These are phyloP conservation scores for Sporothrix curviconia DNA, from an alignment of 2,329 filamentous ascomycete species.

Conservation along the genomic window DNA sequence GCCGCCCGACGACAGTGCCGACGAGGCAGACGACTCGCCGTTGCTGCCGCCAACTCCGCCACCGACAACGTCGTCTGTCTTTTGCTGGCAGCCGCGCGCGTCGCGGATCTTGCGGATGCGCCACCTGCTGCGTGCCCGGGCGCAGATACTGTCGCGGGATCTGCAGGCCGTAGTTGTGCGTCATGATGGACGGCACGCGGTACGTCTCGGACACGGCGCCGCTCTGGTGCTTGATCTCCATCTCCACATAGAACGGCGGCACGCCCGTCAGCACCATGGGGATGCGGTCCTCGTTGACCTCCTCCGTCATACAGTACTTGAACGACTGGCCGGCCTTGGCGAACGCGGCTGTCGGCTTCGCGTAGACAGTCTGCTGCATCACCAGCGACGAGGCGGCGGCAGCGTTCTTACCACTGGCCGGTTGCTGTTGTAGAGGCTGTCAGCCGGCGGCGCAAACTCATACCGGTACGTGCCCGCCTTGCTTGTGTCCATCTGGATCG, in stretches of 20 bases:
- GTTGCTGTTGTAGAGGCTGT: constrained; percentile 77
- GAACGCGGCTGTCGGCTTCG: constrained; percentile 76
- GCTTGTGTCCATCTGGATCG: constrained; percentile 78
- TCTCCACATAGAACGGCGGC: constrained; percentile 82
- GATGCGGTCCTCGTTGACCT: constrained; percentile 75
- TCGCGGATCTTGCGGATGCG: constrained; percentile 87
- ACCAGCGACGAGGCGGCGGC: constrained; percentile 45
- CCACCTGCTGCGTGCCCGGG: constrained; percentile 80
- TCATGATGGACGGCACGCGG: constrained; percentile 70
- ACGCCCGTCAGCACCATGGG: constrained; percentile 77
- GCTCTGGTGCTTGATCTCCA: constrained; percentile 88
- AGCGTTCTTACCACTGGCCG: constrained; percentile 24
- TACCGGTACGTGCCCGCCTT: constrained; percentile 82
- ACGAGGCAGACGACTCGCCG: not conserved
- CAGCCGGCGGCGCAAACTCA: constrained; percentile 73
- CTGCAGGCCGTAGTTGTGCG: constrained; percentile 67
- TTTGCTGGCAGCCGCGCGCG: constrained; percentile 75
- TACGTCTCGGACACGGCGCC: constrained; percentile 73
- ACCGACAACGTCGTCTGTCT: constrained; percentile 26
- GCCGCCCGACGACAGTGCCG: not conserved
- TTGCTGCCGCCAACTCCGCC: constrained; percentile 53
- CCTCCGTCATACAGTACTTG: constrained; percentile 86
- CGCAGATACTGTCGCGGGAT: constrained; percentile 81
- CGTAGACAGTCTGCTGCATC: constrained; percentile 76
- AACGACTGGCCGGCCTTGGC: constrained; percentile 84